phyloP scores from a whole-genome alignment of 83 land plant species.

The Picea engelmannii region DNA sequence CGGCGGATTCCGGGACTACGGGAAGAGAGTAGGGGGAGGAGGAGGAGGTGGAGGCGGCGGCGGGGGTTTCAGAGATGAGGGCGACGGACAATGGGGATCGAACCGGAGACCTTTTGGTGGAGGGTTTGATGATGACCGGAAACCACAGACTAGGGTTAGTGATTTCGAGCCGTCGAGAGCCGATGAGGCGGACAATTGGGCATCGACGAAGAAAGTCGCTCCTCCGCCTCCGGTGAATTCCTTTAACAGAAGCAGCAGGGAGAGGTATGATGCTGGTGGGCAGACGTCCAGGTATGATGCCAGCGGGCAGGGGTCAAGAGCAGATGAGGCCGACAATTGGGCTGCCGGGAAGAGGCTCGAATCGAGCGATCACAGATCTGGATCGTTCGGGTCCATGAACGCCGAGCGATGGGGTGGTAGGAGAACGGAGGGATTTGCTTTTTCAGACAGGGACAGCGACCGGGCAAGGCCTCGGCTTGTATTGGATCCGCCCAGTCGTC shows the following conservation, averaged over 20 bases:
- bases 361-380: not conserved
- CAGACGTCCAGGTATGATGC: no score
- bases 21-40: conserved; percentile 24
- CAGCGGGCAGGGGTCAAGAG: conserved; percentile 33
- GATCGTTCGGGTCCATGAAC: conserved; percentile 19
- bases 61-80: conserved; percentile 5
- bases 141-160: conserved; percentile 30
- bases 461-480: conserved; percentile 5
- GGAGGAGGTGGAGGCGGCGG: conserved; percentile 22
- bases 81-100: no score
- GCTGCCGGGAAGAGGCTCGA: conserved; percentile 49
- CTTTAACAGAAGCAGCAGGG: conserved; percentile 35
- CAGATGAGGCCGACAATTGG: conserved; percentile 89
- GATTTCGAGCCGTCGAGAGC: conserved; percentile 67
- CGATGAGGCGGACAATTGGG: conserved; percentile 84
- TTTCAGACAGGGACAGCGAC: no score
- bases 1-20: conserved; percentile 76
- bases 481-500: not conserved
- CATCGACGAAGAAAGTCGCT: conserved; percentile 44
- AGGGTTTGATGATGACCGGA: no score
- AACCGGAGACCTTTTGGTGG: conserved; percentile 21
- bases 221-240: conserved; percentile 18
- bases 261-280: not conserved
- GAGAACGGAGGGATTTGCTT: not conserved
- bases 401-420: not conserved